These are phyloP conservation scores for Gigaspora rosea DNA, from an alignment of 192 early-diverging fungal genomes.

Conservation along the genomic window DNA sequence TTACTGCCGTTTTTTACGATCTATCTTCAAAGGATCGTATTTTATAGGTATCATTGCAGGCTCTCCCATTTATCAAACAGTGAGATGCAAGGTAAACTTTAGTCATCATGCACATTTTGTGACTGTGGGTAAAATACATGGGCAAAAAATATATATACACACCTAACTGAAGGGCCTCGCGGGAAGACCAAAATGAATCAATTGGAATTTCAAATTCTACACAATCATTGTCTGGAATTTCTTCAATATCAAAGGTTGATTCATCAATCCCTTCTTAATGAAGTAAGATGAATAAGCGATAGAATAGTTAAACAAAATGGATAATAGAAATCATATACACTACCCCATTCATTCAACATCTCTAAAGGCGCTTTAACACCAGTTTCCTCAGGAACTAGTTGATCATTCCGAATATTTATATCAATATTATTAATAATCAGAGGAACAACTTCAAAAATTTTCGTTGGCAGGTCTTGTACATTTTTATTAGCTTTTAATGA, in stretches of 20 bases:
- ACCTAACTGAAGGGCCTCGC: no score
- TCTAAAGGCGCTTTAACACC: conserved; percentile 28
- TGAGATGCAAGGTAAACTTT: background rate
- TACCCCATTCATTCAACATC: conserved; percentile 28
- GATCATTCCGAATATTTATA: background rate
- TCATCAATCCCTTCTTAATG: background rate
- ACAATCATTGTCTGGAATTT: no score
- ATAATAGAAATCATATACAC: background rate
- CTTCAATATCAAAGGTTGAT: background rate
- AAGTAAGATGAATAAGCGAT: background rate
- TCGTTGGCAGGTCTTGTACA: background rate
- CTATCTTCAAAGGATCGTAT: conserved; percentile 8
- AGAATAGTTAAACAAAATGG: background rate
- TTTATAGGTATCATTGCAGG: background rate
- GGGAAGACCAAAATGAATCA: no score
- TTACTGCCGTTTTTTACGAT: conserved; percentile 11
- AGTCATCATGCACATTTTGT: background rate
- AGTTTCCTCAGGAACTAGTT: conserved; percentile 14
- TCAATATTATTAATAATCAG: background rate
- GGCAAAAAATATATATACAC: background rate
- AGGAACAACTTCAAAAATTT: background rate
- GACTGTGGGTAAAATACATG: no score
- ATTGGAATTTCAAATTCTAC: no score
- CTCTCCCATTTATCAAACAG: background rate
- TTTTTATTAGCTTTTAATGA: background rate